Evolutionary conservation across 2,329 filamentous ascomycete genomes (phyloP), one percentile per base, ranked within the genome.

Genomic region (Sarocladiaceae sp.): DNA sequence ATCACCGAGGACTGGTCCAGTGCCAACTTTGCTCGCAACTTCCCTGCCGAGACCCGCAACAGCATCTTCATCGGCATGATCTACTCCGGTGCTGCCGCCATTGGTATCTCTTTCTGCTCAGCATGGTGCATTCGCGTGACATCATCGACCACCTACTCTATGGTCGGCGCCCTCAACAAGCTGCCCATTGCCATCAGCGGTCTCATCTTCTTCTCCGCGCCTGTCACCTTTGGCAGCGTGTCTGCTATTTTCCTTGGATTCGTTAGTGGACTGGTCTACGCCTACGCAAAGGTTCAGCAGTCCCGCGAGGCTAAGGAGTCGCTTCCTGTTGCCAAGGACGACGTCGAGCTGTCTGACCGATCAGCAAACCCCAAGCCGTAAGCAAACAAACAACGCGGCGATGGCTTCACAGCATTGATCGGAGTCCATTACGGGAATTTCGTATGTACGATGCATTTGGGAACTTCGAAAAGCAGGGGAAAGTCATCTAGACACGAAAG

Each of bases 81-180:
- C 64, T 88, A 97, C 71, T 97, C 94, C 4, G 94, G 94, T 55
- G 78, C 97, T 51, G 92, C 86, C 31, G 89, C 92, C 49, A 92
- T 97, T 64, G 96, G 97, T 74, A 99, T 99, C 71, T 97, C 93
- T n/a, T 99, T 99, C 80, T 95, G 91, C 66, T 97, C 93, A 15
- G 94, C 94, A 33, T 99, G 94, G 94, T 97, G 94, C 67, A 95
- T 99, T 58, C 92, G 94, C 59, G 89, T 96, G 58, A 97, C 94
- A 7, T 96, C 92, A 0, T 97, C 92, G 17, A 99, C 94, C 8
- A 99, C 94, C 2, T 99, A 97, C 77, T 96, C 90, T 26, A 97
- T 99, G 93, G 94, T 97, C 53, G 94, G 94, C 56, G 90, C 93
- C 17, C 79, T 99, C 64, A 99, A 99, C 81, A 99, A 99, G 79